Conservation (phyloP, 305 asterid species). For the Rubia occidens region DNA sequence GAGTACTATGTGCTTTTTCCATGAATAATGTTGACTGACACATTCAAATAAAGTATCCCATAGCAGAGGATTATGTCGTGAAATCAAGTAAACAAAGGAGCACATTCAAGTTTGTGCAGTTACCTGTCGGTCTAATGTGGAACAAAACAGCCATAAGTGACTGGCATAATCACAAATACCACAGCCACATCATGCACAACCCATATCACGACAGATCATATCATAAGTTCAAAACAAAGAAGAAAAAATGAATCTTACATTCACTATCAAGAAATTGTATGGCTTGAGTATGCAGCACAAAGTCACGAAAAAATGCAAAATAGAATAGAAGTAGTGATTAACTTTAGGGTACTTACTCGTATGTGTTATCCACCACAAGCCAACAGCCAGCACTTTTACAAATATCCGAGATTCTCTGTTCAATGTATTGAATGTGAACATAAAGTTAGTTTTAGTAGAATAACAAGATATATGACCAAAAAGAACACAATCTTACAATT, state of each 20-base stretch:
- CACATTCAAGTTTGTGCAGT: conserved; percentile 1
- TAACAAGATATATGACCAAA: conserved; percentile 1
- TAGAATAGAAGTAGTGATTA: background rate
- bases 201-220: background rate
- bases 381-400: conserved; percentile 85
- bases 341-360: conserved; percentile 55
- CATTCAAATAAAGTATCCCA: background rate
- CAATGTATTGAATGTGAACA: conserved; percentile 3
- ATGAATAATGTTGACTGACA: background rate
- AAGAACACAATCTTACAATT: conserved; percentile 5
- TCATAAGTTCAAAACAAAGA: background rate
- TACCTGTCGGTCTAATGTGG: background rate
- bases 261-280: background rate
- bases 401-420: conserved; percentile 75
- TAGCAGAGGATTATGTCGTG: no score
- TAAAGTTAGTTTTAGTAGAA: conserved; percentile 6
- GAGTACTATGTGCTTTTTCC: background rate
- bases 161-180: background rate
- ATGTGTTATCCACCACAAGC: conserved; percentile 90
- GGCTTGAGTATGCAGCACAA: background rate
- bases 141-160: background rate
- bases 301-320: background rate
- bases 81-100: background rate
- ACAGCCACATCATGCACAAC: background rate
- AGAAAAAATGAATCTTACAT: background rate